phyloP scores from a whole-genome alignment of 176 grass and related monocot species.

The Tuctoria greenei region DNA sequence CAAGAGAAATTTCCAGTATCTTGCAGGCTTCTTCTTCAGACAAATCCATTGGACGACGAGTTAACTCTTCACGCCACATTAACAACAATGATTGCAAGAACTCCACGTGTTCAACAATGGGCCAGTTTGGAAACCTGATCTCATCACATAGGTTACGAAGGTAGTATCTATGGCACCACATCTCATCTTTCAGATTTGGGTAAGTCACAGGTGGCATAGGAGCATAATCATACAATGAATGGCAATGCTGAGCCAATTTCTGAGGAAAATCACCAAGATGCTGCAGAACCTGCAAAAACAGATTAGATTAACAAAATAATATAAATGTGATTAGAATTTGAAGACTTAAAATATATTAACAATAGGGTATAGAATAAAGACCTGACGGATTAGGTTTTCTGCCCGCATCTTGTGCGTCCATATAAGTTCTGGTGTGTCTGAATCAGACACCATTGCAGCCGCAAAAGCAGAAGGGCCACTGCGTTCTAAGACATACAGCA shows the following conservation, averaged over 20 bases:
- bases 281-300: conserved; percentile 79
- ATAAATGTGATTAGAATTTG: conserved; percentile 26
- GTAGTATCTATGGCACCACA: conserved; percentile 99
- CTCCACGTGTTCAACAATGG: conserved; percentile 97
- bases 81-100: conserved; percentile 89
- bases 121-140: conserved; percentile 98
- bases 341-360: conserved; percentile 16
- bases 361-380: conserved; percentile 32
- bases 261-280: conserved; percentile 98
- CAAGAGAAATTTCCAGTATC: conserved; percentile 92
- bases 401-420: conserved; percentile 99
- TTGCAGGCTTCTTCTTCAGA: conserved; percentile 98
- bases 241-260: conserved; percentile 93
- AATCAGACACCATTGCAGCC: conserved; percentile 95
- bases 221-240: conserved; percentile 99
- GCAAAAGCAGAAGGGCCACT: conserved; percentile 89
- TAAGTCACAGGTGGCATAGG: conserved; percentile 99
- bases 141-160: conserved; percentile 97
- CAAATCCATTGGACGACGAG: conserved; percentile 95
- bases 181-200: conserved; percentile 94
- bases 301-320: conserved; percentile 33
- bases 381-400: conserved; percentile 95
- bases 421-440: conserved; percentile 97
- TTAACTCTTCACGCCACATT: conserved; percentile 99
- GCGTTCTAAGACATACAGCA: conserved; percentile 92